Base-by-base conservation (phyloP, 2,329 filamentous ascomycete genomes). In the Talaromyces sp. region DNA sequence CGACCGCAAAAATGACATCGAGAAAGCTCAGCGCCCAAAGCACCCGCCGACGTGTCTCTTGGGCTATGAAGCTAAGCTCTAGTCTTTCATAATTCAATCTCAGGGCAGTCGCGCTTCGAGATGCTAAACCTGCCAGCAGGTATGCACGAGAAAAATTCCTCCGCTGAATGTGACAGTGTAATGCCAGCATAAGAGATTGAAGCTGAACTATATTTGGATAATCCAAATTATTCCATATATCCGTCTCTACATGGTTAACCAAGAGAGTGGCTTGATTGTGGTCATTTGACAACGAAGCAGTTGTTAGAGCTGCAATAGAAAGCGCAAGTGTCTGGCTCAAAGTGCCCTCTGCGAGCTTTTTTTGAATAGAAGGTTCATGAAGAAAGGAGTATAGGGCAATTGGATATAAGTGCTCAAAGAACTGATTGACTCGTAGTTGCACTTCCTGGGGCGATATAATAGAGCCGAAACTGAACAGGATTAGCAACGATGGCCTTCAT, bases 1-100 rank as follows among this genome's bases (percentile, higher is more conserved):
- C 56, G 9, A 59, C 52, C n/a, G 56, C 54, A 27, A 57, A 59
- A 2, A 40, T 42, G 1, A 49, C 54, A 13, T 57, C 54, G 1
- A 59, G 45, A 13, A 40, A 56, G 16, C 42, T 57, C 8, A 59
- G 41, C 11, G 54, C 47, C 56, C 56, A 59, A 8, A 59, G 40
- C 14, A 54, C 54, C 11, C 56, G 48, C 19, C 56, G 51, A 10
- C 56, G 47, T 17, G 49, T 57, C 44, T 59, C 56, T 37, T 59
- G 54, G 6, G 51, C 49, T 30, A 57, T 47, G 4, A 50, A 51
- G n/a, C 51, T 39, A 11, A 59, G 50, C 19, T 59, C 51, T 1
- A 47, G 51, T 11, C 49, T 49, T 10, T 59, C 56, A 36, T 59
- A 51, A 24, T 59, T 59, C 16, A 59, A 27, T 14, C 57, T 40